Base-by-base conservation (phyloP, 345 rosid species). In the Citrus mangshanensis region DNA sequence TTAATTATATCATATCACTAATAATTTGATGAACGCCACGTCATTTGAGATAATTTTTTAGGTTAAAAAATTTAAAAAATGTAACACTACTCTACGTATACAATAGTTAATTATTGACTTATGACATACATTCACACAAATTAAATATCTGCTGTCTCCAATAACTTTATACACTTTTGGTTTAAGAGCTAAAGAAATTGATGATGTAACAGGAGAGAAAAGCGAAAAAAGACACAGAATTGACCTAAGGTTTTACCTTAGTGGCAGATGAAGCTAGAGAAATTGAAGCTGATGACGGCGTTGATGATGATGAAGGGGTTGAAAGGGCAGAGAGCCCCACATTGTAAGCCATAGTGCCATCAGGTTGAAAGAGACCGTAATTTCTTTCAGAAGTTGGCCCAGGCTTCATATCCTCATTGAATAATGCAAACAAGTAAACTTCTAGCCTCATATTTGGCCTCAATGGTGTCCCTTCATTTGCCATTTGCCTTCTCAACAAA, bases 321-420 rank as follows among this genome's bases (percentile, higher is more conserved):
- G 91, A 73, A 76, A 83, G 81, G 25, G 88, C 88, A 46, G 96
- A 87, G 76, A 96, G 83, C 12, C 99, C 98, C 10, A 94, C 95
- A 86, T 90, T 96, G 84, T 96, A 96, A 81, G 89, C 88, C 94
- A 93, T 89, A 13, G 89, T 90, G 65, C 93, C 92, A 82, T 96
- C 94, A 38, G 98, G 97, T 72, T 89, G 93, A 75, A 86, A 94
- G 21, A 96, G 87, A 37, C 99, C 99, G 73, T 96, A 96, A 77
- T 96, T 94, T 78, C 98, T 86, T 77, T 96, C 98, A 1, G 97
- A 92, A 3, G 97, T 87, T 22, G 95, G 98, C 54, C 99, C 99
- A 4, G 99, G 95, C 82, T 96, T 96, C 89, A 89, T 80, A 68
- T 96, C 91, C 76, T 96, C 99, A 71, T 96, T 96, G 68, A 96